Evolutionary conservation across 2,329 filamentous ascomycete species (phyloP).

Genomic region (Pyricularia sp.): DNA sequence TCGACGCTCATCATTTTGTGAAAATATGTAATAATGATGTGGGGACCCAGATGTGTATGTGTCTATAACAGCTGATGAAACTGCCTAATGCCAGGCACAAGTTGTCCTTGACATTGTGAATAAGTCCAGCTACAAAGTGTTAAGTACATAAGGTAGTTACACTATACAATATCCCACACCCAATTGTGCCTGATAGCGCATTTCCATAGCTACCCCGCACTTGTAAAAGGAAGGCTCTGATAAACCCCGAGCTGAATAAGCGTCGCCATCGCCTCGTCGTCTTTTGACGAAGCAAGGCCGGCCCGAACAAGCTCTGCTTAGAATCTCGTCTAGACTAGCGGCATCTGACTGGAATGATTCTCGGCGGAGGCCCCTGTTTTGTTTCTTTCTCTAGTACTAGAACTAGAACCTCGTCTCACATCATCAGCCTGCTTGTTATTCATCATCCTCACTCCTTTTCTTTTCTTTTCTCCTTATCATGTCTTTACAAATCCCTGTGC

Average conservation of each 20-base stretch:
- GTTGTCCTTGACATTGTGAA: background rate
- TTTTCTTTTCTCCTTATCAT: background rate
- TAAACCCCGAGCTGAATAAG: background rate
- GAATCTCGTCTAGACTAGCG: background rate
- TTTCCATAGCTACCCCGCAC: background rate
- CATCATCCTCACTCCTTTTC: too few species aligned
- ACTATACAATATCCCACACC: too few species aligned
- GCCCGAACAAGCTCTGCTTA: background rate
- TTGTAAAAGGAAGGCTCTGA: background rate
- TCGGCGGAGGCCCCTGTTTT: background rate
- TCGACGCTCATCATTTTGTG: background rate
- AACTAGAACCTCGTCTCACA: background rate
- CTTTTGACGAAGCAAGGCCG: background rate
- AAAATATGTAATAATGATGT: background rate
- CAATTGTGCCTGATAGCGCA: too few species aligned
- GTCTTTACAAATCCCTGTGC: background rate
- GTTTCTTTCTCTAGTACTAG: background rate
- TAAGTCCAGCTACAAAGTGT: background rate
- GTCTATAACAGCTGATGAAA: background rate
- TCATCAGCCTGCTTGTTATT: background rate
- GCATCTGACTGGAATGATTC: background rate
- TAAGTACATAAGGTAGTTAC: too few species aligned
- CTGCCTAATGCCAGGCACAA: background rate
- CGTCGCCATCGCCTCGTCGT: background rate
- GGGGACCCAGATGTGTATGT: background rate